Percentiles rank a stretch among this genome's conserved stretches.
Conservation (phyloP, 2,329 filamentous ascomycete species). For the Eutypa lata region DNA sequence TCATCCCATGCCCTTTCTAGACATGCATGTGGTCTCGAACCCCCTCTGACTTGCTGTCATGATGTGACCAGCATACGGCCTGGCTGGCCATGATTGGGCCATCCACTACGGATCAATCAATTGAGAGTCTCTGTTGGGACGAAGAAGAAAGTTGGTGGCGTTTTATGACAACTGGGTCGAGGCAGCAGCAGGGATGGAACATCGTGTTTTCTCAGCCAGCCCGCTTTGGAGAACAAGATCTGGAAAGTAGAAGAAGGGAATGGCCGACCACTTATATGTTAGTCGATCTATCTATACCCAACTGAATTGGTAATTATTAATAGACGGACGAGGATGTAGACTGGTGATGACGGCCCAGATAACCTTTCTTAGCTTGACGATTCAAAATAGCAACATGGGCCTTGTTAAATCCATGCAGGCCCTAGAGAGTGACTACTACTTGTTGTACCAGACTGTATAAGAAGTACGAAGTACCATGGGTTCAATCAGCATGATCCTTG, state of each 20-base stretch:
- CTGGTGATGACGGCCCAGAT: no score
- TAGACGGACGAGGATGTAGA: no score
- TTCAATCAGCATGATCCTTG: no score
- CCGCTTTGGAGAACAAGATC: neutral
- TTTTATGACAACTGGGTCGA: constrained; percentile 7
- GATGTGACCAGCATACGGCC: constrained; percentile 24
- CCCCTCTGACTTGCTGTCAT: constrained; percentile 19
- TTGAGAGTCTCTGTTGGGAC: constrained; percentile 21
- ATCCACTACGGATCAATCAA: constrained; percentile 23
- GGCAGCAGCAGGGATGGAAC: neutral
- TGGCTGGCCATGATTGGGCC: constrained; percentile 26
- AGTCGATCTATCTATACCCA: no score
- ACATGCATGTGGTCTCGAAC: constrained; percentile 23
- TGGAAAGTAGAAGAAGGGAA: neutral
- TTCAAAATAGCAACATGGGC: no score
- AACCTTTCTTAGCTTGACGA: no score
- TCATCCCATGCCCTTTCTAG: neutral
- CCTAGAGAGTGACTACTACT: no score
- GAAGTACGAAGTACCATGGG: no score
- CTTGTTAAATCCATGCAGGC: no score
- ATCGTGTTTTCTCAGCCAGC: neutral
- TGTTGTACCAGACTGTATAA: no score
- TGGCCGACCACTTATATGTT: no score
- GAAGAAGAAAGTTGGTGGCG: constrained; percentile 26
- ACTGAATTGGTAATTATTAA: no score